Conservation (phyloP, 768 basidiomycete genomes). For the Hysterangium stoloniferum region DNA sequence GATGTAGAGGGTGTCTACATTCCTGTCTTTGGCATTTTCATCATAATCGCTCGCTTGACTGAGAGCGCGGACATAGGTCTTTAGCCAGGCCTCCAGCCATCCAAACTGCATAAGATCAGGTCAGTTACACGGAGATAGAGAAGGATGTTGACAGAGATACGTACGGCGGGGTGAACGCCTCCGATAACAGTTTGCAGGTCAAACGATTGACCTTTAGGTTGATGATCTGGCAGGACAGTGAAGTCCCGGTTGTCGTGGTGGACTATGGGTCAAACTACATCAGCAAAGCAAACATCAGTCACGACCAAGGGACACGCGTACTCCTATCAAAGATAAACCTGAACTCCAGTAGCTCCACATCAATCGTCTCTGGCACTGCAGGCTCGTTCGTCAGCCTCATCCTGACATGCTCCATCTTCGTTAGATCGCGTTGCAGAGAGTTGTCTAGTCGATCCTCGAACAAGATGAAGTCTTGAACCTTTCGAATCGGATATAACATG, state of each 20-base stretch:
- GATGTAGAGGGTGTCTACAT: constrained; percentile 73
- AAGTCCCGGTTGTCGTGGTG: constrained; percentile 88
- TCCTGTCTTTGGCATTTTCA: constrained; percentile 74
- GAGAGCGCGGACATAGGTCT: constrained; percentile 70
- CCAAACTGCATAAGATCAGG: constrained; percentile 38
- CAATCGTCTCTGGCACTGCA: constrained; percentile 61
- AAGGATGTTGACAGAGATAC: constrained; percentile 16
- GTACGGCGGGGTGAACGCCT: constrained; percentile 52
- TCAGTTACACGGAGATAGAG: background rate
- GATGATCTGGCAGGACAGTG: constrained; percentile 68
- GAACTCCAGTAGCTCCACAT: constrained; percentile 77
- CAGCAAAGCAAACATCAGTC: background rate
- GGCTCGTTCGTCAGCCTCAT: constrained; percentile 75
- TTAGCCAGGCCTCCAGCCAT: constrained; percentile 68
- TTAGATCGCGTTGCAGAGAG: constrained; percentile 76
- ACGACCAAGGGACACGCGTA: constrained; percentile 25
- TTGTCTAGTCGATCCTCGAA: constrained; percentile 79
- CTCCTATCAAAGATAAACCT: constrained; percentile 76
- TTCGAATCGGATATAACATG: background rate
- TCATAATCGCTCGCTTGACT: constrained; percentile 76
- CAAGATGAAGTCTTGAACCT: constrained; percentile 79
- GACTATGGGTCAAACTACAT: constrained; percentile 28
- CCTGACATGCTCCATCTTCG: constrained; percentile 77
- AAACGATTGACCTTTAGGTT: constrained; percentile 49
- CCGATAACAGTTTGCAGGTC: constrained; percentile 65